A percentile compares a stretch with the other conserved stretches of the same genome.
Conservation (phyloP, 1,284 basidiomycete species). For the Ustilago curta region DNA sequence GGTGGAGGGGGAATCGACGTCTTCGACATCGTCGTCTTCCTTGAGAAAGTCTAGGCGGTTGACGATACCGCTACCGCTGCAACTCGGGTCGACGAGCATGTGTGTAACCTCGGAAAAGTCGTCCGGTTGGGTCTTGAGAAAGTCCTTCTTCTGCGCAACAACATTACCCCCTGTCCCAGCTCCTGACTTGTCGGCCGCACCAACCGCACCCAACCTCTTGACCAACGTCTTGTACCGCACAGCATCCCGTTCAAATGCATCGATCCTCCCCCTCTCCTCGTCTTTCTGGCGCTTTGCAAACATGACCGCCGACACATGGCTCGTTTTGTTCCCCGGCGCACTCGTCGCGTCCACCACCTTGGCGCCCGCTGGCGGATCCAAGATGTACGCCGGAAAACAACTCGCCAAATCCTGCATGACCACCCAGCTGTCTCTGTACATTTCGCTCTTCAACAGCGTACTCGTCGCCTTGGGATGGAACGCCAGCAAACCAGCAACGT, state of each 20-base stretch:
- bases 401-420: slow-evolving; percentile 98
- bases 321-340: slow-evolving; percentile 98
- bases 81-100: slow-evolving; percentile 65
- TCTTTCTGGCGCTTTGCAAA: background rate
- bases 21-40: slow-evolving; percentile 45
- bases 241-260: slow-evolving; percentile 59
- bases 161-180: slow-evolving; percentile 45
- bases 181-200: slow-evolving; percentile 11
- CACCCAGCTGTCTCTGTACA: slow-evolving; percentile 81
- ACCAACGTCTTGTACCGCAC: slow-evolving; percentile 33
- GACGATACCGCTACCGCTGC: slow-evolving; percentile 64
- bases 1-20: background rate
- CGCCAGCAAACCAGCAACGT: slow-evolving; percentile 82
- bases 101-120: slow-evolving; percentile 43
- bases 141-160: slow-evolving; percentile 48
- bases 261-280: slow-evolving; percentile 13
- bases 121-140: slow-evolving; percentile 49
- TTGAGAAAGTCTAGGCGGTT: slow-evolving; percentile 62
- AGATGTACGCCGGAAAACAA: slow-evolving; percentile 89
- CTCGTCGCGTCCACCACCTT: slow-evolving; percentile 91
- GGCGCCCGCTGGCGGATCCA: slow-evolving; percentile 32
- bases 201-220: slow-evolving; percentile 30
- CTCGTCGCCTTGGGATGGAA: slow-evolving; percentile 75
- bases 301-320: slow-evolving; percentile 83
- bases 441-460: slow-evolving; percentile 44